These are phyloP conservation scores for Xylaria sp. DNA, from an alignment of 2,329 filamentous ascomycete genomes.

Conservation along the genomic window DNA sequence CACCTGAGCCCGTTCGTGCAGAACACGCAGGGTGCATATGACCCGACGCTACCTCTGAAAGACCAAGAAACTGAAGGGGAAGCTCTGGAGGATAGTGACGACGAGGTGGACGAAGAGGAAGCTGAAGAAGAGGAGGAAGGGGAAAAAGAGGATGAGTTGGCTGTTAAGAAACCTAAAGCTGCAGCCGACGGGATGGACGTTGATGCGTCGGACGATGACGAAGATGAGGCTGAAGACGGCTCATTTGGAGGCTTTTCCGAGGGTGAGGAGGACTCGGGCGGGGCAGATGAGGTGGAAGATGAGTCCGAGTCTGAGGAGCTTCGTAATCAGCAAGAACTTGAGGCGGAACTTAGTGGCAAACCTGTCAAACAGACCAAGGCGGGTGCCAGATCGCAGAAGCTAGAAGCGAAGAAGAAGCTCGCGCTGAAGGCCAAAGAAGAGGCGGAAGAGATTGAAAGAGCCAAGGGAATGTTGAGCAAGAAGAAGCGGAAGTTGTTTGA, in stretches of 20 bases:
- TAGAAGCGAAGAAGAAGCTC: slow-evolving; percentile 75
- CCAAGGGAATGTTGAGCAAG: slow-evolving; percentile 98
- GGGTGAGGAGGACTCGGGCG: slow-evolving; percentile 58
- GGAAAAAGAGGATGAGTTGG: slow-evolving; percentile 51
- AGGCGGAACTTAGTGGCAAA: slow-evolving; percentile 86
- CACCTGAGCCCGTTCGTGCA: slow-evolving; percentile 97
- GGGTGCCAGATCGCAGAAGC: slow-evolving; percentile 71
- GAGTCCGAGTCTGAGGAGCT: slow-evolving; percentile 71
- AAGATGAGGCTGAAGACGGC: slow-evolving; percentile 57
- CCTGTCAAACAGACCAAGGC: slow-evolving; percentile 62
- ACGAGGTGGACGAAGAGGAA: slow-evolving; percentile 60
- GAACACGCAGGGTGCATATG: slow-evolving; percentile 85
- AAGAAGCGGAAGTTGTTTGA: slow-evolving; percentile 98
- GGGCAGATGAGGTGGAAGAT: slow-evolving; percentile 61
- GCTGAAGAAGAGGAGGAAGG: slow-evolving; percentile 59
- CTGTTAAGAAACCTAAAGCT: slow-evolving; percentile 55
- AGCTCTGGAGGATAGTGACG: slow-evolving; percentile 75
- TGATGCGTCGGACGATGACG: slow-evolving; percentile 59
- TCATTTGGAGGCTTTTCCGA: slow-evolving; percentile 64
- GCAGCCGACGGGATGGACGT: slow-evolving; percentile 63
- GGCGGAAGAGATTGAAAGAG: slow-evolving; percentile 87
- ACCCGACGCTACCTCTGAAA: slow-evolving; percentile 85
- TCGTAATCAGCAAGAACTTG: slow-evolving; percentile 87
- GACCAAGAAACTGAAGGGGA: slow-evolving; percentile 91
- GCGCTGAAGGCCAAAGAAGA: slow-evolving; percentile 78